Base-by-base conservation (phyloP, 768 basidiomycete species). In the Collybia mongolica region DNA sequence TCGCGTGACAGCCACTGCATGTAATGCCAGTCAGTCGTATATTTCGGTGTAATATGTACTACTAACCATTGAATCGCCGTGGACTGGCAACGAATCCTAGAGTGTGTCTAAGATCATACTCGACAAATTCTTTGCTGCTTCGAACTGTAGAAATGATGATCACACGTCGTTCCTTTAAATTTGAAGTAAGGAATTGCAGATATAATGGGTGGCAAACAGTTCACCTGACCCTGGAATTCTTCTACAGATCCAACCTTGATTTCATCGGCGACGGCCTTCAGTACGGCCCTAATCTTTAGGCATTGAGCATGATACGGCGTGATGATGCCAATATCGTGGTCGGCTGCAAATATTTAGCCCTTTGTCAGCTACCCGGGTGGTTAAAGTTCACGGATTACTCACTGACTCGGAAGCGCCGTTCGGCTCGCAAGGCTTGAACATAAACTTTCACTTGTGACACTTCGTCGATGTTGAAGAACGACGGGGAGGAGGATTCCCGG, bases 381-480 rank as follows among this genome's bases (percentile, higher is more conserved):
- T 28, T 8, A 36, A 19, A 20, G 24, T 15, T 39, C 23, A 24
- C 2, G 28, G n/a, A n/a, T 24, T 2, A 57, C 76, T 29, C 61
- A 80, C 82, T 69, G 8, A 76, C 78, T 14, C 72, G 60, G 56
- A 71, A 65, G 2, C 55, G 60, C 5, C 67, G 55, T 42, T 72
- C 67, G 1, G 54, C 52, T 23, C 71, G 72, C 14, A 76, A 57
- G 5, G 46, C 54, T 51, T 75, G 61, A 0, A 77, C 65, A 51
- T 86, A 87, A 0, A 59, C 55, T 54, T 77, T 79, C 40, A 86
- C 80, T 40, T 79, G 75, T 0, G 75, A 59, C 0, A 72, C 73
- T 55, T 88, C 85, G 23, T 81, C 74, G 32, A 81, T 74, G 51
- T 88, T 88, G 71, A 87, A 88, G 63, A 84, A 87, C 0, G 84